Evolutionary conservation across 495 filamentous ascomycete genomes (phyloP), one percentile per base, ranked within the genome.

Genomic region (Chaetomium cochliodes): DNA sequence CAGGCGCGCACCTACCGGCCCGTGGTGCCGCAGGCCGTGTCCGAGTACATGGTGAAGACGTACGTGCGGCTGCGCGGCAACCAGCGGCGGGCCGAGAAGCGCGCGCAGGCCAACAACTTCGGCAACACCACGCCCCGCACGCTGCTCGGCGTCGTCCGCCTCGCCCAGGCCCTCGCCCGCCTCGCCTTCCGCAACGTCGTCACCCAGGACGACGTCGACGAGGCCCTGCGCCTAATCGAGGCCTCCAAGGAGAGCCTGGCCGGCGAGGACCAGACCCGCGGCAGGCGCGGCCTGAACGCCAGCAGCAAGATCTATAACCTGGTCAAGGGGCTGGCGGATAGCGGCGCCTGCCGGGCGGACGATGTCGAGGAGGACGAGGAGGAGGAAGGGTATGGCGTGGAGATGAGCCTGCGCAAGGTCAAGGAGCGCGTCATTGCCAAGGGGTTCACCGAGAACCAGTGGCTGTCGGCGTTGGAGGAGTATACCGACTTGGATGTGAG

Each of bases 401-500:
- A 96, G 77, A 75, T 98, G 66, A 93, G 88, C 76, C 82, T 98
- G 81, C 82, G 88, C 65, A 89, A 89, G 74, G 90, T 98, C 42
- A 83, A 92, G 68, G 92, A 98, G 72, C 74, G 94, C 49, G 92
- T 98, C 30, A 82, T 98, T 67, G 94, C 92, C 30, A 97, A 96
- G 83, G 96, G 96, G 11, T 98, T 98, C 70, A 98, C 96, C 5
- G 89, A 92, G 67, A 90, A 96, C 78, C 92, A 98, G 73, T 90
- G 96, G 77, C 82, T 87, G 57, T 84, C 84, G 66, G 89, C 92
- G 44, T 82, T 98, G 68, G 88, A 93, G 60, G 94, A 98, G 79
- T 98, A 98, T 77, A 86, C 90, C 8, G 80, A 86, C 65, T 72
- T 96, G 60, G 88, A 93, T 79, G 94, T 98, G 78, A 89, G 92